Conservation (phyloP, 2,329 filamentous ascomycete species). For the Paraphoma chrysanthemicola region DNA sequence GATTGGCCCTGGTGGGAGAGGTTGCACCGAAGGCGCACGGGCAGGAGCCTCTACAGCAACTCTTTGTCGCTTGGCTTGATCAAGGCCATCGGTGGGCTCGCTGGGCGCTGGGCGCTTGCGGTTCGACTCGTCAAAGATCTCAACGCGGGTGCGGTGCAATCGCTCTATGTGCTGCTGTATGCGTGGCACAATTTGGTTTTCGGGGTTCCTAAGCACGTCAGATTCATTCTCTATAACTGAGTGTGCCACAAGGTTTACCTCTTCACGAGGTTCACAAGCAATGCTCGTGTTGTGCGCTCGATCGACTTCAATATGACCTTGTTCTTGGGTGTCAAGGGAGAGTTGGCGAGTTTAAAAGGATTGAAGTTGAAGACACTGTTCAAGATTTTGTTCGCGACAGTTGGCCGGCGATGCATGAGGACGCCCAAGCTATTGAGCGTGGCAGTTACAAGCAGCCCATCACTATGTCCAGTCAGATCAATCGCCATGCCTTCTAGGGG, state of each 20-base stretch:
- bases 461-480: slow-evolving; percentile 60
- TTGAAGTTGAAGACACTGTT: slow-evolving; percentile 90
- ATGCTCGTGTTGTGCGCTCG: slow-evolving; percentile 87
- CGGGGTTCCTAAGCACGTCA: slow-evolving; percentile 69
- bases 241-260: slow-evolving; percentile 59
- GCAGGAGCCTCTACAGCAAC: slow-evolving; percentile 61
- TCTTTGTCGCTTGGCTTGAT: slow-evolving; percentile 82
- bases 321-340: slow-evolving; percentile 76
- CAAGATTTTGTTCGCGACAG: slow-evolving; percentile 83
- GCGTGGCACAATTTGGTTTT: slow-evolving; percentile 74
- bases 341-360: slow-evolving; percentile 79
- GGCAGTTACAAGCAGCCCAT: slow-evolving; percentile 86
- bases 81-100: slow-evolving; percentile 74
- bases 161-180: slow-evolving; percentile 90
- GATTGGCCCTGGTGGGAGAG: slow-evolving; percentile 76
- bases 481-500: slow-evolving; percentile 6
- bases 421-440: slow-evolving; percentile 88
- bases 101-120: slow-evolving; percentile 78
- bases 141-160: slow-evolving; percentile 76
- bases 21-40: slow-evolving; percentile 64
- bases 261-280: slow-evolving; percentile 84
- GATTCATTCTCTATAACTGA: slow-evolving; percentile 3
- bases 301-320: slow-evolving; percentile 90
- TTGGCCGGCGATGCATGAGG: slow-evolving; percentile 80
- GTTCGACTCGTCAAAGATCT: slow-evolving; percentile 78